Conservation (phyloP, 2,329 filamentous ascomycete genomes). For the Dothiorella sarmentorum region DNA sequence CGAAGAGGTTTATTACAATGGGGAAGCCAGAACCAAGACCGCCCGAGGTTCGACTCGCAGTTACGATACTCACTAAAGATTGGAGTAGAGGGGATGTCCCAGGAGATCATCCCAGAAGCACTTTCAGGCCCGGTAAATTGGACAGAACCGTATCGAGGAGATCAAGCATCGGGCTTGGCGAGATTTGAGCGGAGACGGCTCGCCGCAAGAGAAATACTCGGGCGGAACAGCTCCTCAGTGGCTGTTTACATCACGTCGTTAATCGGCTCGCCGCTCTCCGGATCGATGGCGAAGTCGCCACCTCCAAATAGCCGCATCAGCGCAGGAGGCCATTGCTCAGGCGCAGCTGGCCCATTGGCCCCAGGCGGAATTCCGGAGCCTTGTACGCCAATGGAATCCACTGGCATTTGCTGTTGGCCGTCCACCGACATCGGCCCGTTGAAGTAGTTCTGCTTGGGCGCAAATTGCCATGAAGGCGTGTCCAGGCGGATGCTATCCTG, state of each 20-base stretch:
- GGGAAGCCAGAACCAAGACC: no score
- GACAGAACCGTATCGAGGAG: no score
- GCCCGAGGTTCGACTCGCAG: no score
- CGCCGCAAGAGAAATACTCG: no score
- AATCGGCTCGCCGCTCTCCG: slow-evolving; percentile 8
- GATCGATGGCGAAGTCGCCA: slow-evolving; percentile 9
- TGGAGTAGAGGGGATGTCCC: no score
- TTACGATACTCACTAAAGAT: no score
- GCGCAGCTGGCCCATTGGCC: neutral
- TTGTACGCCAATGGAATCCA: neutral
- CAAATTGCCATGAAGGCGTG: slow-evolving; percentile 16
- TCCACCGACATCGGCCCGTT: slow-evolving; percentile 1
- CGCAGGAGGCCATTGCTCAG: slow-evolving; percentile 15
- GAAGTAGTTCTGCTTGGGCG: slow-evolving; percentile 10
- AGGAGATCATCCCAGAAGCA: no score
- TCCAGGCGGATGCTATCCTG: slow-evolving; percentile 20
- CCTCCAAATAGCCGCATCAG: slow-evolving; percentile 11
- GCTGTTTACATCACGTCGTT: neutral
- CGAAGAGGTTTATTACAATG: no score
- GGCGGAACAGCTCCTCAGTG: no score
- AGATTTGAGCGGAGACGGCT: no score
- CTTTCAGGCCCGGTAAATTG: no score
- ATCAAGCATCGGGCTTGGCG: no score
- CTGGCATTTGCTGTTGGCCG: neutral
- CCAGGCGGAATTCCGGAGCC: neutral